Evolutionary conservation across 345 rosid species (phyloP).

Genomic region (Hibiscus tridactylites): DNA sequence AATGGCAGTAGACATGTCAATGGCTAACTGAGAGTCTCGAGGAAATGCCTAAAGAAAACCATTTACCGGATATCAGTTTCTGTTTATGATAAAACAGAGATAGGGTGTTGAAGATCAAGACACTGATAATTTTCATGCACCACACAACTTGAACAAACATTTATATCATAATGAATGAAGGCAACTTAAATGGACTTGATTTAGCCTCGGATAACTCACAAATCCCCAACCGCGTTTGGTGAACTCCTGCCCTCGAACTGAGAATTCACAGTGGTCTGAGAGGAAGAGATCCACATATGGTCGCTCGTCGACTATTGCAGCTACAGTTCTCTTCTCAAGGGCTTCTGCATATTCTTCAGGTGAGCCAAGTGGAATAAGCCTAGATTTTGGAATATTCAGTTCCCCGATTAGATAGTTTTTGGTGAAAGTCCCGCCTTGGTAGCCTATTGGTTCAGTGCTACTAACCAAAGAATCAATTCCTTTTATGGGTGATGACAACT

Average conservation of each 20-base stretch:
- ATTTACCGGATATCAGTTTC: background rate
- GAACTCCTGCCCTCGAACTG: conserved; percentile 74
- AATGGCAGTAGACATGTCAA: conserved; percentile 86
- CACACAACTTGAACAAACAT: background rate
- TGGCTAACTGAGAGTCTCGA: conserved; percentile 72
- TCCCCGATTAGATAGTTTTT: conserved; percentile 66
- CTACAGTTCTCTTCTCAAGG: conserved; percentile 56
- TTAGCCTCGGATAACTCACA: conserved; percentile 44
- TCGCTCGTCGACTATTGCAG: conserved; percentile 72
- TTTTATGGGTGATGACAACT: conserved; percentile 77
- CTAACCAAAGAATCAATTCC: conserved; percentile 70
- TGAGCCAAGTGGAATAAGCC: conserved; percentile 75
- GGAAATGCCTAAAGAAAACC: conserved; percentile 53
- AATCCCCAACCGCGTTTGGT: conserved; percentile 93
- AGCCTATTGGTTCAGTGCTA: conserved; percentile 47
- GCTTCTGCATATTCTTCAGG: conserved; percentile 69
- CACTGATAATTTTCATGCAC: background rate
- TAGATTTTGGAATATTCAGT: conserved; percentile 57
- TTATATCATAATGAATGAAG: background rate
- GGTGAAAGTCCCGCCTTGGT: conserved; percentile 78
- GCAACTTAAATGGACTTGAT: background rate
- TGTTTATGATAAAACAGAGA: background rate
- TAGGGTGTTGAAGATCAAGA: background rate
- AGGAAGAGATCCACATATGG: conserved; percentile 77
- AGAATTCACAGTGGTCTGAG: conserved; percentile 54